These are phyloP conservation scores for Aspergillus felis DNA, from an alignment of 2,329 filamentous ascomycete species.

Conservation along the genomic window DNA sequence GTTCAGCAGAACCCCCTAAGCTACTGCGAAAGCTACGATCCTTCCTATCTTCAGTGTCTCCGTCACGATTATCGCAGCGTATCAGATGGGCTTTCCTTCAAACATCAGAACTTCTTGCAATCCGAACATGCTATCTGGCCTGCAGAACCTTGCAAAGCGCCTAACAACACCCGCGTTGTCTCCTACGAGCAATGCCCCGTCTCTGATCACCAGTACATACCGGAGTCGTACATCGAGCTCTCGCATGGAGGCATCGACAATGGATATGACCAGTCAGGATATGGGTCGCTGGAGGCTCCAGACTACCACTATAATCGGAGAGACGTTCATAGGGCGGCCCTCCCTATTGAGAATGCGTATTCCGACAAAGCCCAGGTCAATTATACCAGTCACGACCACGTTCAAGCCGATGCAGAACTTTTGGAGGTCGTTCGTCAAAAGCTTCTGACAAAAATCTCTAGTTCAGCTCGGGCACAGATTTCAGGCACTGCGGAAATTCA, in stretches of 20 bases:
- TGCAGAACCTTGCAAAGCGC: not conserved
- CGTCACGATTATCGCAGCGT: constrained; percentile 1
- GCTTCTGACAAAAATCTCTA: not conserved
- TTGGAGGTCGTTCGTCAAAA: not conserved
- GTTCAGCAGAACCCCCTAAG: constrained; percentile 17
- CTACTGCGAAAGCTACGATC: constrained; percentile 7
- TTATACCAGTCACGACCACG: not conserved
- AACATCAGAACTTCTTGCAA: not conserved
- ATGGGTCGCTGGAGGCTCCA: constrained; percentile 3
- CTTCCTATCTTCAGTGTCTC: not conserved
- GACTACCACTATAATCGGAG: not conserved
- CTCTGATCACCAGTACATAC: not conserved
- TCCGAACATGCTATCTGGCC: constrained; percentile 2
- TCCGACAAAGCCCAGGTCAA: not conserved
- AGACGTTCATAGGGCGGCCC: not conserved
- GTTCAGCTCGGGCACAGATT: not conserved
- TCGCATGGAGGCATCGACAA: constrained; percentile 10
- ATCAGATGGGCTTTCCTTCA: constrained; percentile 5
- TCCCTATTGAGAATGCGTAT: not conserved
- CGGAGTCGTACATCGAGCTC: constrained; percentile 4
- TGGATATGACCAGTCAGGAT: constrained; percentile 9
- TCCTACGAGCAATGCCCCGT: not conserved
- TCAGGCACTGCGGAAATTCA: not conserved
- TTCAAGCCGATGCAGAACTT: not conserved
- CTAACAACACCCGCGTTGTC: not conserved